Evolutionary conservation across 225 moss, liverwort and hornwort genomes (phyloP), one percentile per base, ranked within the genome.

Genomic region (Sphagnum contortum): DNA sequence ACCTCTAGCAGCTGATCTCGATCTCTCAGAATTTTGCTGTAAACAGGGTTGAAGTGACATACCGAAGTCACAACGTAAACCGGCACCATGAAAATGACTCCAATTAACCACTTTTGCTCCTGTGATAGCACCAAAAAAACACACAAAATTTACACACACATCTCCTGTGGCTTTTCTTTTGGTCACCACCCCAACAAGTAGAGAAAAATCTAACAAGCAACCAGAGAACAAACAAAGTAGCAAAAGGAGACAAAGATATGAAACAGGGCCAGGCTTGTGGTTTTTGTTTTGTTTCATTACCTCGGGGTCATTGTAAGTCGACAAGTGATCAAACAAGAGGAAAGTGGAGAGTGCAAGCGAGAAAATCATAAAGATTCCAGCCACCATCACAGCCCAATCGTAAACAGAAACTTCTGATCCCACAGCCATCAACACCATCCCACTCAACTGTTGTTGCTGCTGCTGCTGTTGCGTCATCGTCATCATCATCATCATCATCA

Each of bases 91-190:
- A 87, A 87, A 59, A 87, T 80, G 68, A 87, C 80, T 60, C 87
- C 87, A 57, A 87, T 83, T n/a, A 87, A 61, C 87, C 87, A 87
- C 70, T 87, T 87, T 70, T 87, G 87, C 70, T 78, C 87, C 87
- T 87, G 80, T 53, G n/a, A 71, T 71, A 61, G n/a, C 29, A 55
- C 6, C 53, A 6, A 61, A 44, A 5, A 61, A 44, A 44, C 61
- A 61, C 45, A 45, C 6, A 2, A 61, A 61, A 9, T 46, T 13
- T 58, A 13, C 29, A 29, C 29, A 29, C 29, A 29, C 29, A 29
- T 29, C 1, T 29, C 29, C 29, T 29, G 29, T 29, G 29, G 29
- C 29, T 29, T 29, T 29, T 29, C 29, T 29, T 29, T 29, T 29
- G 29, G 29, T 1, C 29, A 29, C 29, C 29, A 29, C 29, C 29